A percentile compares a stretch with the other conserved stretches of the same genome.
Conservation (phyloP, 441 rosid species). For the California macrophylla region DNA sequence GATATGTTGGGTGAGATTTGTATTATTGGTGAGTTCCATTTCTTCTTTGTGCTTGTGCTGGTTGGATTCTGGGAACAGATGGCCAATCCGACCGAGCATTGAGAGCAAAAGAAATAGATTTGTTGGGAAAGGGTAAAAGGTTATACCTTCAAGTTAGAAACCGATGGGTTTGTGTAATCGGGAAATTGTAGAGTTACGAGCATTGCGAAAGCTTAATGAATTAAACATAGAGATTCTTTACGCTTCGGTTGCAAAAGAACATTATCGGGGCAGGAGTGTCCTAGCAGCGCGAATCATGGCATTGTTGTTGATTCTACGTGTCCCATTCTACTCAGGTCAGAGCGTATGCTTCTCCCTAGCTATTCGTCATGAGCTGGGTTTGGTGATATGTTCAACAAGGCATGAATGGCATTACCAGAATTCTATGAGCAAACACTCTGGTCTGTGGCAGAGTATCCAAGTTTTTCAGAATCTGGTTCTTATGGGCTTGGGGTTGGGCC, state of each 20-base stretch:
- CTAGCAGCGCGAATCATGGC: too few relatives aligned
- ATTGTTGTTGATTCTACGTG: too few relatives aligned
- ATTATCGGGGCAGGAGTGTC: too few relatives aligned
- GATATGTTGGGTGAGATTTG: conserved; percentile 47
- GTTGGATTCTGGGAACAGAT: conserved; percentile 26
- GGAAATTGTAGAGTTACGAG: conserved; percentile 56
- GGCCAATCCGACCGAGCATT: conserved; percentile 34
- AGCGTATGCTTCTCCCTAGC: too few relatives aligned
- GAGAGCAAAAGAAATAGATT: conserved; percentile 35
- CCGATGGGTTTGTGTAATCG: conserved; percentile 32
- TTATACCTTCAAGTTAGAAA: conserved; percentile 31
- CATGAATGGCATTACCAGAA: too few relatives aligned
- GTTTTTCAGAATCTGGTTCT: too few relatives aligned
- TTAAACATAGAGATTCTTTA: conserved; percentile 43
- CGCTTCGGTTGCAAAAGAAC: conserved; percentile 17
- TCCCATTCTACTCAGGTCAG: too few relatives aligned
- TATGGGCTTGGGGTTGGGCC: too few relatives aligned
- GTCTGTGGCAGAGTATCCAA: too few relatives aligned
- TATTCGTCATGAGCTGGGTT: too few relatives aligned
- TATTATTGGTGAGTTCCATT: conserved; percentile 38
- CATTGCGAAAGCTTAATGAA: conserved; percentile 36
- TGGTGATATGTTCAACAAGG: too few relatives aligned
- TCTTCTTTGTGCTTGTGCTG: conserved; percentile 33
- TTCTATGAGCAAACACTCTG: too few relatives aligned
- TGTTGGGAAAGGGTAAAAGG: conserved; percentile 19